Evolutionary conservation across 2,329 filamentous ascomycete species (phyloP).

Genomic region (Tolypocladium ophioglossoides): DNA sequence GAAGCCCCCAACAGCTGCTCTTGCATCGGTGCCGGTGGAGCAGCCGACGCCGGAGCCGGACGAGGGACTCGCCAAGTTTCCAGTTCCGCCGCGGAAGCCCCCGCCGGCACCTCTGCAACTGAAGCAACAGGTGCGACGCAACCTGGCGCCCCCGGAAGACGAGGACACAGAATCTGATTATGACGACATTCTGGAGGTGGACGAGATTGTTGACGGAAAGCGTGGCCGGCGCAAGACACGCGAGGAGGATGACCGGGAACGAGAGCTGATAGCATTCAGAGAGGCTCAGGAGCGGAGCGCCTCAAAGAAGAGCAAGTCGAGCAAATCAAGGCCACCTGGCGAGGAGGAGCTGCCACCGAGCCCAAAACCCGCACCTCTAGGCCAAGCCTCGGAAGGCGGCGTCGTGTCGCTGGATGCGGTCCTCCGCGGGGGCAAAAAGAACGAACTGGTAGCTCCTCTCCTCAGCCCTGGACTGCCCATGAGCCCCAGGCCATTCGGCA

Average conservation of each 20-base stretch:
- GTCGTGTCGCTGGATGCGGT: slow-evolving; percentile 43
- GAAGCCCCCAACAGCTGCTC: slow-evolving; percentile 28
- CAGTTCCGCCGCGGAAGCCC: slow-evolving; percentile 62
- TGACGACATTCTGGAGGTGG: slow-evolving; percentile 63
- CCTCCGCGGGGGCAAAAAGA: slow-evolving; percentile 27
- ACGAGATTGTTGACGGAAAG: slow-evolving; percentile 48
- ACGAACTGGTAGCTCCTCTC: slow-evolving; percentile 30
- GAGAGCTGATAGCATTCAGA: slow-evolving; percentile 56
- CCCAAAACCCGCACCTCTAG: slow-evolving; percentile 22
- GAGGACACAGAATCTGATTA: slow-evolving; percentile 71
- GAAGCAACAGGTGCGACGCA: slow-evolving; percentile 13
- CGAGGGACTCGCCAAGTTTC: slow-evolving; percentile 38
- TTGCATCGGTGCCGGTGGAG: slow-evolving; percentile 28
- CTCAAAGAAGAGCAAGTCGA: slow-evolving; percentile 60
- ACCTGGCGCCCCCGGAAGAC: slow-evolving; percentile 33
- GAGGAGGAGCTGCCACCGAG: slow-evolving; percentile 23
- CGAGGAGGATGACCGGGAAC: slow-evolving; percentile 74
- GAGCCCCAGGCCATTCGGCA: slow-evolving; percentile 46
- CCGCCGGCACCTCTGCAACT: slow-evolving; percentile 80
- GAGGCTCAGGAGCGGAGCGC: slow-evolving; percentile 61
- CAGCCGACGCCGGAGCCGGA: slow-evolving; percentile 34
- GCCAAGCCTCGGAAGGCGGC: slow-evolving; percentile 23
- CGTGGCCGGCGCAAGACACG: slow-evolving; percentile 75
- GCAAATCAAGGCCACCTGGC: slow-evolving; percentile 15
- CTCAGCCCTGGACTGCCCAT: slow-evolving; percentile 50